Conservation (phyloP, 495 filamentous ascomycete species). For the Penicillium verhagenii region DNA sequence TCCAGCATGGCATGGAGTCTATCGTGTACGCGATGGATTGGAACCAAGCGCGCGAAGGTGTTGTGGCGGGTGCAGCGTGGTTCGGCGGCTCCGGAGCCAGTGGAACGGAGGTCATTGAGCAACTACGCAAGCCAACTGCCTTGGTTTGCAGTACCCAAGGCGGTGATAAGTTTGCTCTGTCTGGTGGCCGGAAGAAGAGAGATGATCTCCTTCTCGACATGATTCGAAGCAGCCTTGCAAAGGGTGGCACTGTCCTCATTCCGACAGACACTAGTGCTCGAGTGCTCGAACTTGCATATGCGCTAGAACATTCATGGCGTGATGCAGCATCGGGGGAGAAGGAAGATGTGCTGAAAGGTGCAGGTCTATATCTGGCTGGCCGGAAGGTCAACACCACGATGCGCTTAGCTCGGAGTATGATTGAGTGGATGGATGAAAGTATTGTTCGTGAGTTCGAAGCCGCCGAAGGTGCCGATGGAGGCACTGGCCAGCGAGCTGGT, state of each 20-base stretch:
- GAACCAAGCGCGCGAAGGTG: constrained; percentile 93
- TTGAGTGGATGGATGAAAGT: constrained; percentile 98
- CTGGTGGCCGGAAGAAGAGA: constrained; percentile 71
- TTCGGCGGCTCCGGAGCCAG: constrained; percentile 76
- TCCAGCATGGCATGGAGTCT: constrained; percentile 94
- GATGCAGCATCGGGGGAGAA: constrained; percentile 54
- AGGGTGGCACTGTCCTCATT: constrained; percentile 91
- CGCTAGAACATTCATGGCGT: constrained; percentile 89
- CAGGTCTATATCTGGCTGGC: constrained; percentile 79
- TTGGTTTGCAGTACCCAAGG: constrained; percentile 87
- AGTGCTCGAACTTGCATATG: constrained; percentile 88
- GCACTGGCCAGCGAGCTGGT: constrained; percentile 39
- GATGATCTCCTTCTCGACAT: constrained; percentile 83
- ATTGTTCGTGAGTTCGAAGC: constrained; percentile 91
- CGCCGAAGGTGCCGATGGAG: constrained; percentile 52
- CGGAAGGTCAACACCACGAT: constrained; percentile 78
- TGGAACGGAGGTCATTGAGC: constrained; percentile 88
- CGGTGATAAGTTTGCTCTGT: constrained; percentile 65
- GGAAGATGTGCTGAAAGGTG: constrained; percentile 57
- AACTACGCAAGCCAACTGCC: constrained; percentile 87
- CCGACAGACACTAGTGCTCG: constrained; percentile 93
- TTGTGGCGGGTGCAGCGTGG: constrained; percentile 90
- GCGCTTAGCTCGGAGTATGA: constrained; percentile 86
- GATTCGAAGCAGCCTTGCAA: constrained; percentile 70
- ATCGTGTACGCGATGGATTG: constrained; percentile 98